Percentiles rank a stretch among this genome's conserved stretches.
Evolutionary conservation across 2,329 filamentous ascomycete genomes (phyloP).

Genomic region (Colletotrichum coccodes): DNA sequence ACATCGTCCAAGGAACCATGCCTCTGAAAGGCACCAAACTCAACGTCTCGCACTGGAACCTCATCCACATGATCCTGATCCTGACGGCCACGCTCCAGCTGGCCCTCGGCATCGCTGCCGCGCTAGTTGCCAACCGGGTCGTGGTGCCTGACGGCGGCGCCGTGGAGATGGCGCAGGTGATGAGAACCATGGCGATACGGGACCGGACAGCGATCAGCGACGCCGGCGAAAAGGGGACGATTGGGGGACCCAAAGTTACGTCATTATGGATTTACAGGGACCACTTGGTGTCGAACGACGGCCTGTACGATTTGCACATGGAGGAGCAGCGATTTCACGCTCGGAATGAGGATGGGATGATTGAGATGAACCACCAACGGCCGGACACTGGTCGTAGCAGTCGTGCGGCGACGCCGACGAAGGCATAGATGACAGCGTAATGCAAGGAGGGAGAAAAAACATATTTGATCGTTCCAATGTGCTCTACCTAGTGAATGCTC

Average conservation of each 20-base stretch:
- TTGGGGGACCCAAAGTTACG: not conserved
- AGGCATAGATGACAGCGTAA: not conserved
- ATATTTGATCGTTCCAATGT: no score
- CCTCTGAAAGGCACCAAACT: constrained; percentile 45
- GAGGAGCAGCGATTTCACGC: constrained; percentile 14
- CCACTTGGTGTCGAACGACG: constrained; percentile 5
- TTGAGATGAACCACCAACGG: constrained; percentile 23
- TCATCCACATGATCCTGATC: constrained; percentile 44
- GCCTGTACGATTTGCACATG: constrained; percentile 32
- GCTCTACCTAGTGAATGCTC: no score
- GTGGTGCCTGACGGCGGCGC: constrained; percentile 35
- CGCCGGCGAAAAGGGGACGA: not conserved
- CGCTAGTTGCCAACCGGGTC: constrained; percentile 40
- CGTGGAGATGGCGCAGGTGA: constrained; percentile 31
- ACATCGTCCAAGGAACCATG: constrained; percentile 40
- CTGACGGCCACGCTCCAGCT: constrained; percentile 45
- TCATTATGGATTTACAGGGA: constrained; percentile 31
- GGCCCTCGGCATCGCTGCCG: constrained; percentile 36
- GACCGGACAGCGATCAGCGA: not conserved
- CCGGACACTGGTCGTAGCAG: not conserved
- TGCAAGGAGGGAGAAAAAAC: no score
- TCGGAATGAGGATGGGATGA: constrained; percentile 9
- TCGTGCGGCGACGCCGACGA: not conserved
- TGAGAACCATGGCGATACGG: constrained; percentile 30
- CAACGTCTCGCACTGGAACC: constrained; percentile 44